Conservation (phyloP, 768 basidiomycete genomes). For the Lentinula aciculospora region DNA sequence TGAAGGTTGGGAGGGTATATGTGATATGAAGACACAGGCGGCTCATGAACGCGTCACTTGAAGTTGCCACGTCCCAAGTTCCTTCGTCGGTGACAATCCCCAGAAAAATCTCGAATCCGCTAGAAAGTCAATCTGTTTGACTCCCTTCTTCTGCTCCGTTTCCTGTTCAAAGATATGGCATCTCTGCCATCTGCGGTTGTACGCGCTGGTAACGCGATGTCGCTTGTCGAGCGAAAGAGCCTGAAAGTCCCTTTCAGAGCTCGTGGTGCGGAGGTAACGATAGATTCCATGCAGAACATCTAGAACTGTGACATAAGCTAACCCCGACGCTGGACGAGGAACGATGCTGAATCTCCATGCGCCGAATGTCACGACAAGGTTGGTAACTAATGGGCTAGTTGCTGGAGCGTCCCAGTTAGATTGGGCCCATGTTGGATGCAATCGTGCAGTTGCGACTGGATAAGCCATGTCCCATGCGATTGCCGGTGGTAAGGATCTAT, state of each 20-base stretch:
- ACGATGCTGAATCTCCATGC: background rate
- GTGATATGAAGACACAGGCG: constrained; percentile 8
- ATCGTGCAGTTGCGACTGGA: constrained; percentile 5
- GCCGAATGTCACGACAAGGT: constrained; percentile 4
- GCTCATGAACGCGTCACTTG: constrained; percentile 14
- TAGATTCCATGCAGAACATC: constrained; percentile 10
- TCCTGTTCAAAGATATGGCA: constrained; percentile 2
- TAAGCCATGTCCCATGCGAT: constrained; percentile 14
- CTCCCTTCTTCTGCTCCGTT: constrained; percentile 27
- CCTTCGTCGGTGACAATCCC: constrained; percentile 21
- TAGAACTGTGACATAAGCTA: constrained; percentile 7
- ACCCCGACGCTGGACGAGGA: background rate
- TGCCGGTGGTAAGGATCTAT: background rate
- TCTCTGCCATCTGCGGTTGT: constrained; percentile 9
- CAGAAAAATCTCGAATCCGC: constrained; percentile 22
- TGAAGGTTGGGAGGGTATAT: constrained; percentile 11
- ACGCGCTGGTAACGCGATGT: constrained; percentile 11
- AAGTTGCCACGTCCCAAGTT: constrained; percentile 23
- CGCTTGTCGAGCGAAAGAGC: background rate
- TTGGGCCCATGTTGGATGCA: background rate
- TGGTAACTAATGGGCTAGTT: constrained; percentile 7
- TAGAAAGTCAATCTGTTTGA: constrained; percentile 34
- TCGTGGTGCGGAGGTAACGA: background rate
- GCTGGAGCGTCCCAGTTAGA: background rate
- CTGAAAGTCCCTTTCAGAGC: background rate